Evolutionary conservation across 1,284 basidiomycete genomes (phyloP).

Genomic region (Ustilago nuda): DNA sequence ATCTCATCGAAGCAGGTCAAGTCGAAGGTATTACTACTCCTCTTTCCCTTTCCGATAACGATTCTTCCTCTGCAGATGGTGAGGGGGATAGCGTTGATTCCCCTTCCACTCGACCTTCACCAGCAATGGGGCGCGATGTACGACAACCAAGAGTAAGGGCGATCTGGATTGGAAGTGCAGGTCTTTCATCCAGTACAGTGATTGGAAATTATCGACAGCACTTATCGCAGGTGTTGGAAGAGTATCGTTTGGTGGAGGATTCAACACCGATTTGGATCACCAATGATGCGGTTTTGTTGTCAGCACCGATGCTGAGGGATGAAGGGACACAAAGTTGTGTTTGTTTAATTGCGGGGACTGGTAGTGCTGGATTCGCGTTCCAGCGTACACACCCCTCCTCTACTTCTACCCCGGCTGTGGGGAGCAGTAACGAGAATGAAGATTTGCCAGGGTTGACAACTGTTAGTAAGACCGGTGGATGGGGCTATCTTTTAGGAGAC

Average conservation of each 20-base stretch:
- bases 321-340: constrained; percentile 33
- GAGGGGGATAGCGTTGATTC: constrained; percentile 23
- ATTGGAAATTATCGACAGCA: constrained; percentile 36
- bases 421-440: constrained; percentile 28
- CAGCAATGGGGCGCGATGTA: neutral
- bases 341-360: constrained; percentile 50
- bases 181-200: constrained; percentile 32
- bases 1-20: constrained; percentile 47
- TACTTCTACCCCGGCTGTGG: neutral
- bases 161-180: constrained; percentile 49
- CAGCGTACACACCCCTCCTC: constrained; percentile 31
- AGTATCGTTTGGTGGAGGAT: constrained; percentile 34
- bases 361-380: constrained; percentile 50
- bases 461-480: constrained; percentile 45
- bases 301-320: constrained; percentile 46
- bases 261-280: constrained; percentile 48
- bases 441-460: constrained; percentile 44
- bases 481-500: constrained; percentile 50
- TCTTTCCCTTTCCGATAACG: constrained; percentile 42
- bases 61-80: constrained; percentile 32
- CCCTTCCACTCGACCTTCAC: constrained; percentile 2
- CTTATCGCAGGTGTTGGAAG: constrained; percentile 32
- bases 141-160: constrained; percentile 32
- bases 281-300: constrained; percentile 47
- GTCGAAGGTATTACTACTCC: constrained; percentile 48